These are phyloP conservation scores for Dryadomyces quercus-mongolicae DNA, from an alignment of 2,329 filamentous ascomycete genomes.

Conservation along the genomic window DNA sequence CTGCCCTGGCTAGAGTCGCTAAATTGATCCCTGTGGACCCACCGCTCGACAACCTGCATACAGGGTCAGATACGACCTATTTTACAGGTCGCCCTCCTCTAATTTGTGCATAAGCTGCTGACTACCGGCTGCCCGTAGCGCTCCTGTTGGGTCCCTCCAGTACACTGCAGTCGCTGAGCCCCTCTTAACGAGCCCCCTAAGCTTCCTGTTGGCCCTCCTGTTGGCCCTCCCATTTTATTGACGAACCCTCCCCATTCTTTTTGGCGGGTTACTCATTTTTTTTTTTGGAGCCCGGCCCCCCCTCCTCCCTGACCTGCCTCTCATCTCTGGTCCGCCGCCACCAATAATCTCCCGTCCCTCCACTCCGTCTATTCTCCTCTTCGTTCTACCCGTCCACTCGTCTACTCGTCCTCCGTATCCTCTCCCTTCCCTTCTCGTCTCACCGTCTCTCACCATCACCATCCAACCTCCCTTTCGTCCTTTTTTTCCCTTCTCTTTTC, in stretches of 20 bases:
- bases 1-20: neutral
- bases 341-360: constrained; percentile 6
- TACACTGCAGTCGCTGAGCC: too few species aligned
- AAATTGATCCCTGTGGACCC: neutral
- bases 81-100: neutral
- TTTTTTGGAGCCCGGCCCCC: too few species aligned
- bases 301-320: neutral
- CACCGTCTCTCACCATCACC: constrained; percentile 1
- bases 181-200: too few species aligned
- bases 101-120: neutral
- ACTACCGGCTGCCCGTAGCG: neutral
- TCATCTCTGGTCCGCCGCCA: neutral
- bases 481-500: neutral
- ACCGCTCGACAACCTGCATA: too few species aligned
- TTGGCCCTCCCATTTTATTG: too few species aligned
- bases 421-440: neutral
- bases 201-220: too few species aligned
- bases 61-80: neutral
- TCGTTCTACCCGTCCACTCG: neutral
- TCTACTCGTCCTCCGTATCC: neutral
- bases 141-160: neutral
- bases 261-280: too few species aligned
- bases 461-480: neutral
- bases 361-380: neutral
- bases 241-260: too few species aligned